Evolutionary conservation across 1,139 yeast species (phyloP).

Genomic region (Hanseniaspora uvarum): DNA sequence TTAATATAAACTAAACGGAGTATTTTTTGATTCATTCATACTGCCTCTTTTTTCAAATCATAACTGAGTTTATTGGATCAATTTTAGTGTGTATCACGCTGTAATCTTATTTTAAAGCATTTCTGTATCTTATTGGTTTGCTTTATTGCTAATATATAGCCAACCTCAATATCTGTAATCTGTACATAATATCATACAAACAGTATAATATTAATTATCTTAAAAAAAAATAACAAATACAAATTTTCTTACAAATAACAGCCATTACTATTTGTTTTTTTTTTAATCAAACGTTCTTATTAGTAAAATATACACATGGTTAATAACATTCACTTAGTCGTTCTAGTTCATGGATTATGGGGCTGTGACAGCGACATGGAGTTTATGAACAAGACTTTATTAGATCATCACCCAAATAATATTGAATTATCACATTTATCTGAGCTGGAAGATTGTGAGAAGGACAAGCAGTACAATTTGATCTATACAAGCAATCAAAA

Average conservation of each 20-base stretch:
- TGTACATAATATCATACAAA: background rate
- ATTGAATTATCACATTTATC: background rate
- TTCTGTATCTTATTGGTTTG: background rate
- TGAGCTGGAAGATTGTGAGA: background rate
- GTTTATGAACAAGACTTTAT: slow-evolving; percentile 42
- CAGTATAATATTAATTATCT: background rate
- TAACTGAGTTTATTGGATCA: too few species aligned
- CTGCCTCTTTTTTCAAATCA: too few species aligned
- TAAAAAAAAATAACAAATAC: background rate
- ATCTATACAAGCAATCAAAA: slow-evolving; percentile 53
- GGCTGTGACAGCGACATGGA: slow-evolving; percentile 61
- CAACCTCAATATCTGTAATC: background rate
- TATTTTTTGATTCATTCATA: too few species aligned
- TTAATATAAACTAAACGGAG: too few species aligned
- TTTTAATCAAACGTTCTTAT: too few species aligned
- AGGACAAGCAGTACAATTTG: slow-evolving; percentile 38
- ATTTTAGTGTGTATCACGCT: too few species aligned
- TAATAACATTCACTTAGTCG: slow-evolving; percentile 44
- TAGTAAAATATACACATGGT: background rate
- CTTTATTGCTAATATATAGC: background rate
- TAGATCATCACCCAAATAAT: slow-evolving; percentile 19
- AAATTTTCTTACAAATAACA: too few species aligned
- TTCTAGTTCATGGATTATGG: slow-evolving; percentile 80
- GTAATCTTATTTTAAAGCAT: too few species aligned
- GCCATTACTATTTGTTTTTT: too few species aligned